Conservation (phyloP, 2,329 filamentous ascomycete genomes). For the Pestalotiopsis sp. region DNA sequence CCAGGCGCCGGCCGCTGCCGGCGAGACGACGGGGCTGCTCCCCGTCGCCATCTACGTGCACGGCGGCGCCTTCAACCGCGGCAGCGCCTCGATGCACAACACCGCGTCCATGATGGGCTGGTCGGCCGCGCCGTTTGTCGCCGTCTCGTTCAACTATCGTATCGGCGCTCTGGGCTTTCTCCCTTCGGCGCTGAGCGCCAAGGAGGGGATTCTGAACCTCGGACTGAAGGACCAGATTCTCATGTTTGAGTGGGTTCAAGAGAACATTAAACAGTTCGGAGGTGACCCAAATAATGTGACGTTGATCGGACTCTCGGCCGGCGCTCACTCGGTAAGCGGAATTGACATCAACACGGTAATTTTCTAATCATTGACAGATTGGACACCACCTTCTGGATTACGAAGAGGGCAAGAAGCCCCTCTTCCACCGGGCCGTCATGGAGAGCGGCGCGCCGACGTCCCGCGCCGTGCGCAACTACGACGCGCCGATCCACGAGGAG, state of each 20-base stretch:
- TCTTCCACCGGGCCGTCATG: conserved; percentile 39
- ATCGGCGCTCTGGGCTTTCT: conserved; percentile 64
- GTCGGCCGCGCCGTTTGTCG: conserved; percentile 45
- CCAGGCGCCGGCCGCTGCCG: conserved; percentile 11
- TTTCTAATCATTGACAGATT: conserved; percentile 39
- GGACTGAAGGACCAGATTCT: conserved; percentile 56
- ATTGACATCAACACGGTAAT: neutral
- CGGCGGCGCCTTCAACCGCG: conserved; percentile 48
- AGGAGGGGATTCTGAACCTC: conserved; percentile 58
- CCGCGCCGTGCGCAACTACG: conserved; percentile 38
- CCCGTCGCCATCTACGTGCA: conserved; percentile 46
- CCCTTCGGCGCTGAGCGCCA: conserved; percentile 48
- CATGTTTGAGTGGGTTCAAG: conserved; percentile 55
- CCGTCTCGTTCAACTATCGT: conserved; percentile 52
- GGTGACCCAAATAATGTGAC: conserved; percentile 53
- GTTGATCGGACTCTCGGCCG: conserved; percentile 50
- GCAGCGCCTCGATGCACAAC: conserved; percentile 44
- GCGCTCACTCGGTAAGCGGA: conserved; percentile 49
- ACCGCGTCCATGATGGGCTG: conserved; percentile 55
- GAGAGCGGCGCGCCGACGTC: conserved; percentile 43
- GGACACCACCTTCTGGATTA: conserved; percentile 55
- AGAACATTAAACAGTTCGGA: conserved; percentile 56
- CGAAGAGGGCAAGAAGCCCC: conserved; percentile 36
- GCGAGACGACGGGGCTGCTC: conserved; percentile 17
- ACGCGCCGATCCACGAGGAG: conserved; percentile 51